These are phyloP conservation scores for Phytophthora palmivora DNA, from an alignment of 352 stramenopile genomes.

Conservation along the genomic window DNA sequence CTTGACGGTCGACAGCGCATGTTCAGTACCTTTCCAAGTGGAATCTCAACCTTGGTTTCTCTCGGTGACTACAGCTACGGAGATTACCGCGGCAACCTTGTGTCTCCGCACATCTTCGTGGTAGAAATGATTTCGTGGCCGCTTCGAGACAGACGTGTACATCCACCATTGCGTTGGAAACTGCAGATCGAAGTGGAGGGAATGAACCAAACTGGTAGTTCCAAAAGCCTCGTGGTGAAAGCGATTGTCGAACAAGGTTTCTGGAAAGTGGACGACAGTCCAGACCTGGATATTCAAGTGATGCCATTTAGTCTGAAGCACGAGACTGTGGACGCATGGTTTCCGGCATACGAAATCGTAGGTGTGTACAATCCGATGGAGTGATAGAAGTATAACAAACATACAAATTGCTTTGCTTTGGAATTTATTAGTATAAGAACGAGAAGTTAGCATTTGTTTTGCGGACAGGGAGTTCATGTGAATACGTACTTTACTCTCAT, in stretches of 20 bases:
- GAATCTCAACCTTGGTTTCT: slow-evolving; percentile 44
- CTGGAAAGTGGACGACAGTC: slow-evolving; percentile 7
- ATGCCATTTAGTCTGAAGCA: slow-evolving; percentile 25
- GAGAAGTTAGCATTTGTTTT: no score
- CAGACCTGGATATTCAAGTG: slow-evolving; percentile 12
- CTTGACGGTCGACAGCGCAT: slow-evolving; percentile 49
- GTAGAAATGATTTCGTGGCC: slow-evolving; percentile 46
- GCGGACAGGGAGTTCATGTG: no score
- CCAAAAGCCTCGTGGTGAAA: slow-evolving; percentile 16
- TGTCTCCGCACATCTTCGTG: slow-evolving; percentile 35
- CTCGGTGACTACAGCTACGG: slow-evolving; percentile 43
- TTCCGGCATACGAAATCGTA: slow-evolving; percentile 28
- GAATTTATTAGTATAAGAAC: no score
- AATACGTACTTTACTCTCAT: no score
- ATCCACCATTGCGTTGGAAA: slow-evolving; percentile 30
- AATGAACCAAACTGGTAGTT: background rate
- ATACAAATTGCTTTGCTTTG: no score
- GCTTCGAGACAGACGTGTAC: slow-evolving; percentile 1
- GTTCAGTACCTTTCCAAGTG: slow-evolving; percentile 55
- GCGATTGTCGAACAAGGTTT: slow-evolving; percentile 24
- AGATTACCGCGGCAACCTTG: slow-evolving; percentile 54
- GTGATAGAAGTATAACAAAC: background rate
- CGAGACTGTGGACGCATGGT: slow-evolving; percentile 26
- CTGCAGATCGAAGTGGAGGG: slow-evolving; percentile 26
- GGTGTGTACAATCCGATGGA: slow-evolving; percentile 24